These are phyloP conservation scores for Trypanosoma platydactyli DNA, from an alignment of 208 protist species.

Conservation along the genomic window DNA sequence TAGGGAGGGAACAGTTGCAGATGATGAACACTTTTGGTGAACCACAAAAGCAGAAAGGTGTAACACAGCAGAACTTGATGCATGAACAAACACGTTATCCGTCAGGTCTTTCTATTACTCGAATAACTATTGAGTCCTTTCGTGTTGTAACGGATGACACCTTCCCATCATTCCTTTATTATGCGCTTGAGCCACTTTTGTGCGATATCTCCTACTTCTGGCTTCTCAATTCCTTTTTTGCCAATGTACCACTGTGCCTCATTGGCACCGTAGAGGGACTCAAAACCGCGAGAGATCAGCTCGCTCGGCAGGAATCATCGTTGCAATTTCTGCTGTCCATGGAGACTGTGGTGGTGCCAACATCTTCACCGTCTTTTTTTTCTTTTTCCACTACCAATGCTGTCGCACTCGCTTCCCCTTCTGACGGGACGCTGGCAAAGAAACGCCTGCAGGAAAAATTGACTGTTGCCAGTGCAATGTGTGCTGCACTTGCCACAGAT, in stretches of 20 bases:
- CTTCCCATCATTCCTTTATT: constrained; percentile 2
- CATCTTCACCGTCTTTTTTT: not conserved
- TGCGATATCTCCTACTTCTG: constrained; percentile 10
- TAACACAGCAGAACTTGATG: not conserved
- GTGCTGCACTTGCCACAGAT: not conserved
- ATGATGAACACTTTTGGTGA: not conserved
- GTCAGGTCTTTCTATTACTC: not conserved
- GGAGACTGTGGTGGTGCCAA: not conserved
- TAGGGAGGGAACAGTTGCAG: not conserved
- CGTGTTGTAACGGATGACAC: constrained; percentile 8
- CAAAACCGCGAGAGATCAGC: not conserved
- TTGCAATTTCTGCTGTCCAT: constrained; percentile 10
- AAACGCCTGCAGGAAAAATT: not conserved
- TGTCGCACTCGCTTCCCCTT: too few relatives aligned
- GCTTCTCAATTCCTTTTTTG: constrained; percentile 11
- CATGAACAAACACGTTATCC: not conserved
- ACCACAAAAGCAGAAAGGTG: not conserved
- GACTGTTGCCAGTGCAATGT: not conserved
- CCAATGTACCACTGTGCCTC: constrained; percentile 4
- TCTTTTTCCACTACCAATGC: too few relatives aligned
- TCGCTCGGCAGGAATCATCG: constrained; percentile 12
- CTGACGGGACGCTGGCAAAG: not conserved
- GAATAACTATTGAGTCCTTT: not conserved
- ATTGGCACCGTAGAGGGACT: constrained; percentile 12
- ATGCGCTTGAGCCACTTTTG: constrained; percentile 5